These are phyloP conservation scores for Mycosphaerelloides madeirae DNA, from an alignment of 2,329 filamentous ascomycete genomes.

Conservation along the genomic window DNA sequence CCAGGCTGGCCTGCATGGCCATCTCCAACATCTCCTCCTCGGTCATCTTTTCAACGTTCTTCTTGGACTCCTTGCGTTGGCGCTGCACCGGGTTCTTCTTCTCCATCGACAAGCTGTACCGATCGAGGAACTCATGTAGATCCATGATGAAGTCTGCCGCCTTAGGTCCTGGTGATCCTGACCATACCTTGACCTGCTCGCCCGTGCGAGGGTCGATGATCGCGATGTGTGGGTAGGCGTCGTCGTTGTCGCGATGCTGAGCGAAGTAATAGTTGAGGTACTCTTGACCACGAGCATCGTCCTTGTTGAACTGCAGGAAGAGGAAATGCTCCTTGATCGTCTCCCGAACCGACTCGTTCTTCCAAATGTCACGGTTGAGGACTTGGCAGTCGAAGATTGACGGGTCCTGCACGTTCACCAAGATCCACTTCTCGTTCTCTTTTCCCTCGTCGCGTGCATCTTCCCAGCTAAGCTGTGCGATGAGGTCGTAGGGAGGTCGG, in stretches of 20 bases:
- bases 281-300: slow-evolving; percentile 69
- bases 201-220: slow-evolving; percentile 94
- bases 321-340: slow-evolving; percentile 88
- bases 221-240: slow-evolving; percentile 91
- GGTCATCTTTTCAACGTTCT: slow-evolving; percentile 82
- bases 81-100: slow-evolving; percentile 91
- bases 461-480: slow-evolving; percentile 75
- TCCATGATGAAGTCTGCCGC: slow-evolving; percentile 82
- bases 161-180: slow-evolving; percentile 71
- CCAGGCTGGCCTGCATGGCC: slow-evolving; percentile 83
- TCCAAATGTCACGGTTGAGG: slow-evolving; percentile 94
- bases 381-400: slow-evolving; percentile 92
- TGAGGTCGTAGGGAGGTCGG: slow-evolving; percentile 85
- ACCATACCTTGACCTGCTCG: slow-evolving; percentile 96
- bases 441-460: slow-evolving; percentile 80
- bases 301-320: slow-evolving; percentile 90
- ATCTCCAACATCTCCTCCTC: slow-evolving; percentile 97
- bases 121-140: slow-evolving; percentile 91
- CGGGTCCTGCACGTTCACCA: slow-evolving; percentile 92
- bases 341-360: slow-evolving; percentile 72
- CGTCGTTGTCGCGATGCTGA: slow-evolving; percentile 65
- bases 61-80: slow-evolving; percentile 60
- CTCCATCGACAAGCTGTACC: slow-evolving; percentile 82
- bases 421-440: slow-evolving; percentile 83
- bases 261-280: slow-evolving; percentile 91